Percentiles rank a stretch among this genome's conserved stretches.
These are phyloP conservation scores for Phytophthora tubulina DNA, from an alignment of 352 stramenopile genomes.

Conservation along the genomic window DNA sequence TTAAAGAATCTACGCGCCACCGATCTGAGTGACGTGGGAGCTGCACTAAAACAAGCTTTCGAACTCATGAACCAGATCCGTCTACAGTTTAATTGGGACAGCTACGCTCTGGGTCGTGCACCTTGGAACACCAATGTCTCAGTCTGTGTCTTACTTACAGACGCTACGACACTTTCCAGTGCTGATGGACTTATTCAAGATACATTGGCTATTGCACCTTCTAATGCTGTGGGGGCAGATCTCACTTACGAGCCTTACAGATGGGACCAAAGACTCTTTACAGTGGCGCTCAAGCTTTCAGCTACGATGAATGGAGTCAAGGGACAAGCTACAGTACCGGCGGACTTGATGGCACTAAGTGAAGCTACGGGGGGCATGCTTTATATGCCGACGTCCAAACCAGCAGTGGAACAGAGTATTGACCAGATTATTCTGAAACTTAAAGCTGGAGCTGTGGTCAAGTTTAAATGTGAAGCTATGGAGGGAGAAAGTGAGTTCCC, in stretches of 20 bases:
- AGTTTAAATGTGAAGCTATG: slow-evolving; percentile 74
- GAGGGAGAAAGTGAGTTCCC: slow-evolving; percentile 64
- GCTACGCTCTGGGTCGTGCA: slow-evolving; percentile 78
- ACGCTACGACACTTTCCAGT: slow-evolving; percentile 77
- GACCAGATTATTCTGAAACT: slow-evolving; percentile 88
- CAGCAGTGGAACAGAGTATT: slow-evolving; percentile 84
- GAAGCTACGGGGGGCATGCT: slow-evolving; percentile 87
- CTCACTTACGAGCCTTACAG: slow-evolving; percentile 86
- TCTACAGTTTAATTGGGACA: slow-evolving; percentile 91
- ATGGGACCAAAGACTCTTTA: slow-evolving; percentile 90
- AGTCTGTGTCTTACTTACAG: slow-evolving; percentile 83
- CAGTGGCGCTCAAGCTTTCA: slow-evolving; percentile 85
- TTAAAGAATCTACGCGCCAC: slow-evolving; percentile 87
- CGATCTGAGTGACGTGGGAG: slow-evolving; percentile 83
- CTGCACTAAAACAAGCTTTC: slow-evolving; percentile 80
- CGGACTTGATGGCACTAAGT: slow-evolving; percentile 88
- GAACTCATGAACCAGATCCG: slow-evolving; percentile 92
- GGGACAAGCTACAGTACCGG: slow-evolving; percentile 56
- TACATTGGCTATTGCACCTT: slow-evolving; percentile 77
- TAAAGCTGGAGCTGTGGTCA: slow-evolving; percentile 84
- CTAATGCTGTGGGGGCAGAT: slow-evolving; percentile 70
- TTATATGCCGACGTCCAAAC: slow-evolving; percentile 85
- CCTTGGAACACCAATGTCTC: slow-evolving; percentile 90
- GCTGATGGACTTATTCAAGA: slow-evolving; percentile 79
- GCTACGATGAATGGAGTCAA: slow-evolving; percentile 64